Percentiles rank a stretch among this genome's conserved stretches.
These are phyloP conservation scores for Sordariomycetes sp. DNA, from an alignment of 2,329 filamentous ascomycete genomes.

Conservation along the genomic window DNA sequence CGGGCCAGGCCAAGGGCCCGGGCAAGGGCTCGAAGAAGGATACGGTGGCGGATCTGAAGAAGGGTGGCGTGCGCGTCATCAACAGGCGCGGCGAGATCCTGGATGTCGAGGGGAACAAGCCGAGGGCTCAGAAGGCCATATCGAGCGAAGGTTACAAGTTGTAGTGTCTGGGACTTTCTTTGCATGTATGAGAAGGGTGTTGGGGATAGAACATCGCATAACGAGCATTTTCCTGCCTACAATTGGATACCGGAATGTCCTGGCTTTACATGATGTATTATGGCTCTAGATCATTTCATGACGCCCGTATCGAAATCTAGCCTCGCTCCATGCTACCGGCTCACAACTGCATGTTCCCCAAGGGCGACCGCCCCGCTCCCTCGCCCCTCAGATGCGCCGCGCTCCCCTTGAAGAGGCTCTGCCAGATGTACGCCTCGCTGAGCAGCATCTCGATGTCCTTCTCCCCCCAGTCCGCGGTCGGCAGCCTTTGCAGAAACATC, in stretches of 20 bases:
- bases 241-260: too few species aligned
- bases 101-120: slow-evolving; percentile 73
- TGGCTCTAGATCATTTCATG: too few species aligned
- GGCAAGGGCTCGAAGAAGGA: slow-evolving; percentile 28
- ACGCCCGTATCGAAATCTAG: too few species aligned
- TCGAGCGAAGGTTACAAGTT: slow-evolving; percentile 53
- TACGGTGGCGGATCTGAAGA: slow-evolving; percentile 60
- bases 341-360: slow-evolving; percentile 26
- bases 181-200: background rate
- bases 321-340: too few species aligned
- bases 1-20: slow-evolving; percentile 16
- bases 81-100: slow-evolving; percentile 79
- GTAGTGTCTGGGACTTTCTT: slow-evolving; percentile 19
- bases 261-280: too few species aligned
- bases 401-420: slow-evolving; percentile 90
- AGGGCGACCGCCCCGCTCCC: slow-evolving; percentile 23
- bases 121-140: slow-evolving; percentile 38
- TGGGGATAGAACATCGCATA: background rate
- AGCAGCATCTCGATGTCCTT: slow-evolving; percentile 95
- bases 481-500: slow-evolving; percentile 96
- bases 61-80: slow-evolving; percentile 84
- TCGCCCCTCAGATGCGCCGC: slow-evolving; percentile 69
- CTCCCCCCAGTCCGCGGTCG: slow-evolving; percentile 89
- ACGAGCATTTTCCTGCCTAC: background rate
- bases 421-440: slow-evolving; percentile 97